A percentile compares a stretch with the other conserved stretches of the same genome.
phyloP scores from a whole-genome alignment of 441 rosid species.

The Corymbia calophylla region DNA sequence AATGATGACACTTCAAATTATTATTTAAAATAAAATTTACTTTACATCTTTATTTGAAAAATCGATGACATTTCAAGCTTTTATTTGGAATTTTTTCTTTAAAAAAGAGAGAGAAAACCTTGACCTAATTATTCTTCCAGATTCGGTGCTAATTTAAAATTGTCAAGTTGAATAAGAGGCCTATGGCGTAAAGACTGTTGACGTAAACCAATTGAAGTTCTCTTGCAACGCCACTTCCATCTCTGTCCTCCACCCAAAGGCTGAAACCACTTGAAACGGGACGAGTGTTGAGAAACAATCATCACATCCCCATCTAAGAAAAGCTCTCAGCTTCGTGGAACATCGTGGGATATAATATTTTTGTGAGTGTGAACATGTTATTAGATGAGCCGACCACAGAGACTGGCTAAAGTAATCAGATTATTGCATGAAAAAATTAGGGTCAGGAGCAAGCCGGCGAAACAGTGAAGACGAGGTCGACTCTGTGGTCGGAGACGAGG shows the following conservation, averaged over 20 bases:
- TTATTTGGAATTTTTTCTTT: no score
- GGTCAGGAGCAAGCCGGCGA: background rate
- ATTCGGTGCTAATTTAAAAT: background rate
- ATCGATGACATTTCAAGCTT: no score
- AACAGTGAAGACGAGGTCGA: background rate
- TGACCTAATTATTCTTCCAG: background rate
- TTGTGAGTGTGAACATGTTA: background rate
- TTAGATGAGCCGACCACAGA: background rate
- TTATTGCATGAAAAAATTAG: background rate
- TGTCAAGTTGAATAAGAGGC: background rate
- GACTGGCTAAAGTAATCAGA: background rate
- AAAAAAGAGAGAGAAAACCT: background rate
- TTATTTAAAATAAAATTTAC: no score
- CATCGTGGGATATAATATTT: background rate
- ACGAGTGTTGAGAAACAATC: background rate
- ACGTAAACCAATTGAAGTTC: background rate
- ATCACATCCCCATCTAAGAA: background rate
- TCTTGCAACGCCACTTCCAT: background rate
- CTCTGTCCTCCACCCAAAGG: background rate
- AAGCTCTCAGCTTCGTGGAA: background rate
- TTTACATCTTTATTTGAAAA: no score
- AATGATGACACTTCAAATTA: no score
- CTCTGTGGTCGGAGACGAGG: background rate
- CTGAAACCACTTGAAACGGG: background rate
- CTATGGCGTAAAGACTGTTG: background rate